These are phyloP conservation scores for Scutellaria barbata DNA, from an alignment of 257 asterid species.

Conservation along the genomic window DNA sequence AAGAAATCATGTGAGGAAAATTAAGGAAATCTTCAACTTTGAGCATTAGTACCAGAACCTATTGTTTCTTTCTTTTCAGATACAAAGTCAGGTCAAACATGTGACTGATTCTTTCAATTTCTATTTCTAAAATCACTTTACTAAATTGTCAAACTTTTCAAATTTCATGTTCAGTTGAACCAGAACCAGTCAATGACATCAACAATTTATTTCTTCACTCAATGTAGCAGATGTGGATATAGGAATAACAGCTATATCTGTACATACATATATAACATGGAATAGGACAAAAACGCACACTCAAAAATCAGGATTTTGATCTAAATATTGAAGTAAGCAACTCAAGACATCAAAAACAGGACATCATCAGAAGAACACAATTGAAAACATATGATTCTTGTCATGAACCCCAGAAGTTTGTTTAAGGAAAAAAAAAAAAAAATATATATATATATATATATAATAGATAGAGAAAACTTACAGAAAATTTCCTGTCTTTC, in stretches of 20 bases:
- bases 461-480: conserved; percentile 33
- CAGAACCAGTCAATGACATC: conserved; percentile 49
- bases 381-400: neutral
- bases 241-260: neutral
- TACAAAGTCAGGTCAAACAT: conserved; percentile 63
- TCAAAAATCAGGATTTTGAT: conserved; percentile 21
- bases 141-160: conserved; percentile 25
- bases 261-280: neutral
- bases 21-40: conserved; percentile 40
- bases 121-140: conserved; percentile 40
- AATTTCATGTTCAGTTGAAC: conserved; percentile 34
- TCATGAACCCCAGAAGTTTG: neutral
- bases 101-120: conserved; percentile 53
- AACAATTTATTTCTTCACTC: conserved; percentile 18
- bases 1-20: conserved; percentile 68
- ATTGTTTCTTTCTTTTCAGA: conserved; percentile 34
- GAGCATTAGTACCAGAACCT: conserved; percentile 36
- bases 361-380: conserved; percentile 8
- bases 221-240: neutral
- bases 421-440: no score
- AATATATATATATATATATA: neutral
- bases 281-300: neutral
- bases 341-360: conserved; percentile 8
- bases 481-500: conserved; percentile 25
- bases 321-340: neutral